A percentile compares a stretch with the other conserved stretches of the same genome.
Evolutionary conservation across 495 filamentous ascomycete species (phyloP).

Genomic region (Chlorociboria aeruginascens): DNA sequence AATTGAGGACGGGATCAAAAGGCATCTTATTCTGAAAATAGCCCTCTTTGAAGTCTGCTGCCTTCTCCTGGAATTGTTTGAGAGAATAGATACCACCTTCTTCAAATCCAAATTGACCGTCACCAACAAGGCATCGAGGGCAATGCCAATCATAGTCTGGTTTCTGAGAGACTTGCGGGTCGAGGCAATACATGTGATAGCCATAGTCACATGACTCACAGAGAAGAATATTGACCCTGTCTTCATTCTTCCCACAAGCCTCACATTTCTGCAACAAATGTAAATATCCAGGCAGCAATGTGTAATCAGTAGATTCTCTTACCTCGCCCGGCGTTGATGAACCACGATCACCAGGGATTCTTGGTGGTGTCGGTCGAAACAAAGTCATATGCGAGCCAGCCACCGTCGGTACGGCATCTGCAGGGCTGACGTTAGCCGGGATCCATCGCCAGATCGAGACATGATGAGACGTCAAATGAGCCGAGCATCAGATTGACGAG

Average conservation of each 20-base stretch:
- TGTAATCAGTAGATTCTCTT: slow-evolving; percentile 20
- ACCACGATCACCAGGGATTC: slow-evolving; percentile 54
- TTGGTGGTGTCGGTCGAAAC: slow-evolving; percentile 68
- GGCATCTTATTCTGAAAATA: slow-evolving; percentile 91
- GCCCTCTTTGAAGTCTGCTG: slow-evolving; percentile 81
- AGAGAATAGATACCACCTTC: slow-evolving; percentile 95
- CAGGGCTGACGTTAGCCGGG: slow-evolving; percentile 19
- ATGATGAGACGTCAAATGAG: neutral
- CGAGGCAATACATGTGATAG: slow-evolving; percentile 82
- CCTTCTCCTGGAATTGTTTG: slow-evolving; percentile 93
- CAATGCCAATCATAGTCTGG: slow-evolving; percentile 95
- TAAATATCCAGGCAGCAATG: slow-evolving; percentile 22
- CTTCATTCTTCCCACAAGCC: slow-evolving; percentile 75
- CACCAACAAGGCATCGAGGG: slow-evolving; percentile 87
- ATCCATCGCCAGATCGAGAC: slow-evolving; percentile 24
- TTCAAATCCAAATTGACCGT: slow-evolving; percentile 94
- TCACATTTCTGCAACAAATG: slow-evolving; percentile 56
- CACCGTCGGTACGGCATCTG: slow-evolving; percentile 79
- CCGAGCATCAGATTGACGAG: slow-evolving; percentile 3
- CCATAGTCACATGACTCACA: slow-evolving; percentile 89
- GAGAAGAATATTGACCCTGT: slow-evolving; percentile 52
- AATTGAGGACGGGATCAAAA: slow-evolving; percentile 73
- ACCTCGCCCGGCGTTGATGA: slow-evolving; percentile 65
- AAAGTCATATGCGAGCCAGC: slow-evolving; percentile 95
- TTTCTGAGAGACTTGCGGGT: slow-evolving; percentile 66